Evolutionary conservation across 768 basidiomycete species (phyloP), one percentile per base, ranked within the genome.

Genomic region (Crepidotus variabilis): DNA sequence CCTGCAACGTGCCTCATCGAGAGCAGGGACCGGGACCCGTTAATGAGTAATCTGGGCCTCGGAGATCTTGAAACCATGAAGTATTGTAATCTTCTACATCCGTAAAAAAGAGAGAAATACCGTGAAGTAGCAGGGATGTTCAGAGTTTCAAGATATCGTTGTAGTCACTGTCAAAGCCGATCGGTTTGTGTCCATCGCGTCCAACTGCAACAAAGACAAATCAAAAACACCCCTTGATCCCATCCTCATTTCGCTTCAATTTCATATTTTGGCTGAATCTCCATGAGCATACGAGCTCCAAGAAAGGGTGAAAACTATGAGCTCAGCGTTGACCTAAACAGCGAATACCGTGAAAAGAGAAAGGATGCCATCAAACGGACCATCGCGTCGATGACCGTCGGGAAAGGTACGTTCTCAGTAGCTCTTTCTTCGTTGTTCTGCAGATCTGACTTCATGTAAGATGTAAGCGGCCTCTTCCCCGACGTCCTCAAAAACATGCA

Each of bases 401-500:
- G 95, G 54, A 99, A 98, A 85, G 95, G 94, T 88, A 67, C 65
- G 77, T 64, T 45, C 23, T 28, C n/a, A 20, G n/a, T n/a, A n/a
- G n/a, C 24, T 21, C 43, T 21, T 48, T 50, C 46, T 16, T 45
- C 8, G 46, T 23, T 28, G 46, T 43, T n/a, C 23, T 46, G 13
- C n/a, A 28, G 21, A 48, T 18, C 33, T 24, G 39, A 21, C 49
- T 28, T 34, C 54, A 54, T 57, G 43, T 39, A 43, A 90, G 90
- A 93, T 72, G 90, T 94, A 73, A 90, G 88, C 66, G 94, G 95
- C 20, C 84, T 98, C 62, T 98, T 98, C 69, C 95, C 96, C 7
- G 94, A 98, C 73, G 96, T 98, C 28, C 86, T 99, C 67, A 97
- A 97, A 82, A 98, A 98, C 74, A 97, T 94, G 95, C 96, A 98